Evolutionary conservation across 176 grass and related monocot genomes (phyloP).

Genomic region (Aegilops longissima): DNA sequence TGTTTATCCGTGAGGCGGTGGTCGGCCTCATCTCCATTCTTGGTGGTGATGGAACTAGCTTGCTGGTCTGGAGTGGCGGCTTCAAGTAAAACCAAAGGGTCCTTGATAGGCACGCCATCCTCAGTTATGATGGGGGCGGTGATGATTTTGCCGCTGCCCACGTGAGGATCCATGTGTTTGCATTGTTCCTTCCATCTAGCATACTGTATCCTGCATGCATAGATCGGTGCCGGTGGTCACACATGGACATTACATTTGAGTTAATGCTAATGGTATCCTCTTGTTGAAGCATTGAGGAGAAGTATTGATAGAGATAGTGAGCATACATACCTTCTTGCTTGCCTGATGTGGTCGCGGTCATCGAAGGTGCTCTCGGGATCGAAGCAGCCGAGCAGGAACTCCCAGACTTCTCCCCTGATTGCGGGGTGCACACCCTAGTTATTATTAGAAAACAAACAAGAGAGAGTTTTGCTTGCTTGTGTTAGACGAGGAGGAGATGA

Average conservation of each 20-base stretch:
- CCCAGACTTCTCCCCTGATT: slow-evolving; percentile 94
- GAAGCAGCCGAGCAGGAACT: slow-evolving; percentile 90
- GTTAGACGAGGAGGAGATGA: neutral
- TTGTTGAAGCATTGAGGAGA: no score
- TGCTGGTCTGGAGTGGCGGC: slow-evolving; percentile 39
- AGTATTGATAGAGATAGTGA: no score
- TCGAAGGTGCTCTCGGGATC: slow-evolving; percentile 83
- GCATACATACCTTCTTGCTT: slow-evolving; percentile 60
- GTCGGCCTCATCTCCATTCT: slow-evolving; percentile 4
- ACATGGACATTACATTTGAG: no score
- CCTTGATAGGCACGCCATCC: slow-evolving; percentile 67
- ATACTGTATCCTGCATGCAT: no score
- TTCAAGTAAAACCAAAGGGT: slow-evolving; percentile 86
- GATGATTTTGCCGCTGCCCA: slow-evolving; percentile 76
- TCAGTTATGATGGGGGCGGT: slow-evolving; percentile 87
- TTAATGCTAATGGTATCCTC: no score
- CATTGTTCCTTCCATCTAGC: slow-evolving; percentile 33
- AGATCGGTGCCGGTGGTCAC: no score
- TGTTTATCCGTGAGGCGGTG: slow-evolving; percentile 41
- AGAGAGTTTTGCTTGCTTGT: neutral
- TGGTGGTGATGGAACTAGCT: slow-evolving; percentile 16
- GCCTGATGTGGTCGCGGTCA: slow-evolving; percentile 74
- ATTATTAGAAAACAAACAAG: neutral
- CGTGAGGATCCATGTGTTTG: slow-evolving; percentile 72
- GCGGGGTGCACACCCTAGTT: slow-evolving; percentile 87